Evolutionary conservation across 495 filamentous ascomycete genomes (phyloP).

Genomic region (Tricharina praecox): DNA sequence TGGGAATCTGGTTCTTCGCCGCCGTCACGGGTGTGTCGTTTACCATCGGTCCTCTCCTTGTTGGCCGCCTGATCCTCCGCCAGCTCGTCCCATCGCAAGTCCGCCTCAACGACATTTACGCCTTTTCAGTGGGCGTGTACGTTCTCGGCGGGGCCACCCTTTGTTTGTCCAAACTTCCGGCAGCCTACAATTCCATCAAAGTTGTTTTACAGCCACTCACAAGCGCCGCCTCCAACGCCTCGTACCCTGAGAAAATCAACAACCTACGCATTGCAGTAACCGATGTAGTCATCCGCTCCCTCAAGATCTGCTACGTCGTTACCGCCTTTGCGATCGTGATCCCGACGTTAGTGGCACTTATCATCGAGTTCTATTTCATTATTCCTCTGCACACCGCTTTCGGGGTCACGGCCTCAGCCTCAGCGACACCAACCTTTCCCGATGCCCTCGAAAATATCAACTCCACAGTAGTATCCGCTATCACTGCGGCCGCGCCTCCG

Average conservation of each 20-base stretch:
- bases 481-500: background rate
- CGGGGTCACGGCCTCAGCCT: slow-evolving; percentile 10
- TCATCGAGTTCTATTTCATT: slow-evolving; percentile 77
- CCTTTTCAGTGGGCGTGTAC: slow-evolving; percentile 77
- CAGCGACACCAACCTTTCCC: background rate
- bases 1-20: slow-evolving; percentile 85
- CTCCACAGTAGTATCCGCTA: background rate
- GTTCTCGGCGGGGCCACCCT: slow-evolving; percentile 51
- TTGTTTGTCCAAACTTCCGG: slow-evolving; percentile 36
- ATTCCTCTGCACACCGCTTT: slow-evolving; percentile 79
- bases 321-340: slow-evolving; percentile 53
- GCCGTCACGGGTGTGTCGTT: slow-evolving; percentile 76
- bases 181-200: slow-evolving; percentile 30
- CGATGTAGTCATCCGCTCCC: slow-evolving; percentile 14
- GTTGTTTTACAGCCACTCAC: slow-evolving; percentile 23
- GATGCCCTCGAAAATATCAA: background rate
- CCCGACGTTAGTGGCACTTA: slow-evolving; percentile 62
- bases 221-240: background rate
- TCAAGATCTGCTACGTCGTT: slow-evolving; percentile 53
- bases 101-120: slow-evolving; percentile 85
- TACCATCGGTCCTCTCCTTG: slow-evolving; percentile 67
- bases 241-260: background rate
- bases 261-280: background rate
- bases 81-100: slow-evolving; percentile 46
- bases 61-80: slow-evolving; percentile 63